These are phyloP conservation scores for Russula olivacea DNA, from an alignment of 768 basidiomycete genomes.

Conservation along the genomic window DNA sequence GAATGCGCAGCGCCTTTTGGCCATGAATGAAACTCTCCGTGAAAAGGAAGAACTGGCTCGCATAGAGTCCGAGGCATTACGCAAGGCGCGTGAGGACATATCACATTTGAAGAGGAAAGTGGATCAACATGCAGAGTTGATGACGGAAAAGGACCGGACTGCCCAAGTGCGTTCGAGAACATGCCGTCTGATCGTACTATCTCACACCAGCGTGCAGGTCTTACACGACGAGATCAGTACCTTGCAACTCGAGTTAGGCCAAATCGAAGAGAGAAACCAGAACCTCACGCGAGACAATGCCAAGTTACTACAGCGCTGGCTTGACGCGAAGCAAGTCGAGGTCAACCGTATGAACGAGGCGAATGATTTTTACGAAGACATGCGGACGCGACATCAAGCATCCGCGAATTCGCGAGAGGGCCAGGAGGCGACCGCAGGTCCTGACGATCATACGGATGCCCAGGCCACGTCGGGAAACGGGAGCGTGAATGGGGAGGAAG, in stretches of 20 bases:
- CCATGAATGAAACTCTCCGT: constrained; percentile 91
- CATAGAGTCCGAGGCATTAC: constrained; percentile 71
- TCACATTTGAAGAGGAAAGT: constrained; percentile 66
- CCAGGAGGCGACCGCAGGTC: constrained; percentile 27
- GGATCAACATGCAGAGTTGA: constrained; percentile 76
- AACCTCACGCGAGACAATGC: constrained; percentile 91
- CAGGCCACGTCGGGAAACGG: constrained; percentile 64
- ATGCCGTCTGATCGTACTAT: not conserved
- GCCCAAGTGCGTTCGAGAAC: constrained; percentile 57
- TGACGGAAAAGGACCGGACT: constrained; percentile 83
- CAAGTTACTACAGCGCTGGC: constrained; percentile 91
- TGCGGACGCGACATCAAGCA: constrained; percentile 67
- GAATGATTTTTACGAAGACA: constrained; percentile 82
- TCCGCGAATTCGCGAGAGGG: constrained; percentile 53
- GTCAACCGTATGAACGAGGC: constrained; percentile 95
- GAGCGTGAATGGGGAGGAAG: constrained; percentile 45
- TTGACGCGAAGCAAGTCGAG: constrained; percentile 89
- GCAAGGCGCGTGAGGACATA: constrained; percentile 74
- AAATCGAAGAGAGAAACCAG: constrained; percentile 82
- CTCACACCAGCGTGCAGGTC: constrained; percentile 44
- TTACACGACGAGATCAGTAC: constrained; percentile 94
- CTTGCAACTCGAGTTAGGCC: constrained; percentile 82
- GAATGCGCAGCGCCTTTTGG: constrained; percentile 86
- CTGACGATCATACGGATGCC: constrained; percentile 28
- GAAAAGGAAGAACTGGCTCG: constrained; percentile 88